Base-by-base conservation (phyloP, 164 flowering plant genomes). In the Vitis labrusca region DNA sequence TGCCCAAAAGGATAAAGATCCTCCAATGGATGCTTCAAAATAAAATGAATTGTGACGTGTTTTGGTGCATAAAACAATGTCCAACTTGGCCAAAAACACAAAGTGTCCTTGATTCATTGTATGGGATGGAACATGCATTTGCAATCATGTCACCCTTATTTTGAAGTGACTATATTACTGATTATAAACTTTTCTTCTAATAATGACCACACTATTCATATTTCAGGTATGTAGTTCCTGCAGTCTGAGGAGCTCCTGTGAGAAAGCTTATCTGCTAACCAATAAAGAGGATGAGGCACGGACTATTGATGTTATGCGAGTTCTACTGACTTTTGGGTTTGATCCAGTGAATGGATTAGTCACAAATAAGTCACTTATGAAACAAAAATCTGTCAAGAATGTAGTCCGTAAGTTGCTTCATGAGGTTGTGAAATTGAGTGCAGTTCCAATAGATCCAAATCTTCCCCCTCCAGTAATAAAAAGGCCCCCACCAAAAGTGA, bases 181-280 rank as follows among this genome's bases (percentile, higher is more conserved):
- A 37, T 37, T 37, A 37, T 37, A 37, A 37, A 37, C 44, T 37
- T 37, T 37, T 37, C 5, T 3, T 37, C 44, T 37, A 0, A 23
- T 37, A 37, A 6, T 37, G 27, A 23, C 27, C 27, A 37, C 44
- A 37, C 44, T 3, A 49, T 70, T 64, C 47, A 67, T 70, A 15
- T 79, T 75, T 69, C 94, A 96, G 99, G 97, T 96, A n/a, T 96
- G 99, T 74, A 96, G 98, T 84, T 80, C 95, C 47, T 96, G 99
- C 88, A 92, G 85, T 83, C 73, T 96, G 72, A 91, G 99, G 77
- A 88, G 72, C 75, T 78, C 97, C n/a, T 96, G 98, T 80, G 89
- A 84, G 66, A 86, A 75, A 74, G 99, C 87, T 59, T 96, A 87
- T 84, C 70, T 96, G 65, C 64, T 93, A 19, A 78, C 97, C 17